Conservation (phyloP, 2,329 filamentous ascomycete species). For the Fusarium mangiferae region DNA sequence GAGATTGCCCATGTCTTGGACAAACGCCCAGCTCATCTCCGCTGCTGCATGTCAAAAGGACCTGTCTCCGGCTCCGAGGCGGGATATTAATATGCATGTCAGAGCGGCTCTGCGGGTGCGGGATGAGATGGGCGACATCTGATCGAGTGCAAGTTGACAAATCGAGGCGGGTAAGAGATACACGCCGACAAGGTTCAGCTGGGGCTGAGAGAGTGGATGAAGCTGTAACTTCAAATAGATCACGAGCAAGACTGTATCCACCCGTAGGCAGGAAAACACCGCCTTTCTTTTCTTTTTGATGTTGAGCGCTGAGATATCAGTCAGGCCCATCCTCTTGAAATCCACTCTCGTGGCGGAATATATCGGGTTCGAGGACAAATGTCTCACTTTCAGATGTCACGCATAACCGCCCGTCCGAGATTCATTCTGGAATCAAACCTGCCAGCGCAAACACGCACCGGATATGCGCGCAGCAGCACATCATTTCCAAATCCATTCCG, state of each 20-base stretch:
- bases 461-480: constrained; percentile 17
- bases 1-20: background rate
- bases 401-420: constrained; percentile 24
- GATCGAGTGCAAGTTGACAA: background rate
- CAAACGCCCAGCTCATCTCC: constrained; percentile 20
- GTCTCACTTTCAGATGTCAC: constrained; percentile 24
- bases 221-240: background rate
- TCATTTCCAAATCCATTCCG: constrained; percentile 18
- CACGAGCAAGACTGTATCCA: background rate
- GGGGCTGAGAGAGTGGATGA: background rate
- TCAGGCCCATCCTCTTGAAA: background rate
- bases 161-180: background rate
- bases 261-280: background rate
- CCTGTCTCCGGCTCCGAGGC: constrained; percentile 18
- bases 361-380: constrained; percentile 10
- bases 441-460: constrained; percentile 6
- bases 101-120: constrained; percentile 5
- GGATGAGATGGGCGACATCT: background rate
- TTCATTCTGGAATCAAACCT: constrained; percentile 5
- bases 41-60: background rate
- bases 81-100: constrained; percentile 18
- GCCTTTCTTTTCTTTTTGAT: constrained; percentile 5
- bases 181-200: background rate
- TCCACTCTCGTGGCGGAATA: background rate
- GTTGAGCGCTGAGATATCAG: constrained; percentile 11